Percentiles rank a stretch among this genome's conserved stretches.
Evolutionary conservation across 2,329 filamentous ascomycete genomes (phyloP).

Genomic region (Parafenestella ontariensis): DNA sequence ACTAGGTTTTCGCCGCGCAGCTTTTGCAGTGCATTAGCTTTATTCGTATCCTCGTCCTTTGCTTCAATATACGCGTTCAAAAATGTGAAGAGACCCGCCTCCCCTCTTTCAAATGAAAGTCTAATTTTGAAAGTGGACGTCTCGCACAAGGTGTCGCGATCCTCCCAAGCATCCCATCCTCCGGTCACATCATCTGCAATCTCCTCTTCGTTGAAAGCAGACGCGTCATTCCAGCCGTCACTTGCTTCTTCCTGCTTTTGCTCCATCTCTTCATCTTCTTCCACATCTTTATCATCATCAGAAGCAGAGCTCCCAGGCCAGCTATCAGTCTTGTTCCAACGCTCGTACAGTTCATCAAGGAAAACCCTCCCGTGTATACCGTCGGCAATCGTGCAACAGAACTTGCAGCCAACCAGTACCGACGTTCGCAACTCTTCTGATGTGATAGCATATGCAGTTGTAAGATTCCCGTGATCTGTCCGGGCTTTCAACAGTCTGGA

Average conservation of each 20-base stretch:
- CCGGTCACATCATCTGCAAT: constrained; percentile 5
- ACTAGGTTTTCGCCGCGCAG: background rate
- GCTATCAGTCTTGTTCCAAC: constrained; percentile 4
- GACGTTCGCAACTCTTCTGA: constrained; percentile 9
- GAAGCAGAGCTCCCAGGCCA: background rate
- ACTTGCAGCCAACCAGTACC: constrained; percentile 7
- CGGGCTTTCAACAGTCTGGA: background rate
- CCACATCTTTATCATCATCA: background rate
- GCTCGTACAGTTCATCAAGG: constrained; percentile 6
- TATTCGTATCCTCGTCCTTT: background rate
- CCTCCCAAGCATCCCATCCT: constrained; percentile 11
- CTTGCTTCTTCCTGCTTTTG: background rate
- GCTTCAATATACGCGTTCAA: constrained; percentile 10
- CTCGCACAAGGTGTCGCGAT: constrained; percentile 8
- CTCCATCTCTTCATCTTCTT: background rate
- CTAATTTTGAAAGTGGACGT: constrained; percentile 2
- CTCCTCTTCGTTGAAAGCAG: constrained; percentile 12
- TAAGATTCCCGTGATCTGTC: background rate
- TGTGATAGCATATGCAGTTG: background rate
- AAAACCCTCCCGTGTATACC: constrained; percentile 11
- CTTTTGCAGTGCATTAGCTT: background rate
- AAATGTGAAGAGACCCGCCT: constrained; percentile 7
- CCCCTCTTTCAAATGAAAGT: constrained; percentile 8
- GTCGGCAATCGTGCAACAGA: constrained; percentile 12
- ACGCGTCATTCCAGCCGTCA: constrained; percentile 1